Evolutionary conservation across 2,329 filamentous ascomycete genomes (phyloP).

Genomic region (Thielaviopsis ethacetica): DNA sequence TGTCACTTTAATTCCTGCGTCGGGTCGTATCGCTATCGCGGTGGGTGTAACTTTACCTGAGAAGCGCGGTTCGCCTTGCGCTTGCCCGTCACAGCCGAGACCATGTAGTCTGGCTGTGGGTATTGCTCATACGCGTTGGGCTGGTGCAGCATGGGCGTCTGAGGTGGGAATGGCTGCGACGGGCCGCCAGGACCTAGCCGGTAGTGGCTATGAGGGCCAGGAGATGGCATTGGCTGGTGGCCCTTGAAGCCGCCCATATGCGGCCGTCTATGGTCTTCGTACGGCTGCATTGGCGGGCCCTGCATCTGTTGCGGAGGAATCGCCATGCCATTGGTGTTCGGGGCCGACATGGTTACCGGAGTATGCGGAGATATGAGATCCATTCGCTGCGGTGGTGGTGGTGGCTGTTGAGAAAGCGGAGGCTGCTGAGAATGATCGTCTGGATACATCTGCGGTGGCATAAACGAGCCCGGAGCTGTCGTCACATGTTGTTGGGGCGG

Average conservation of each 20-base stretch:
- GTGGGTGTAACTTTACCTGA: constrained; percentile 28
- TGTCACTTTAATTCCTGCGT: background rate
- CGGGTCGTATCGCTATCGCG: background rate
- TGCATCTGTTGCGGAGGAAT: background rate
- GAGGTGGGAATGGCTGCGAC: background rate
- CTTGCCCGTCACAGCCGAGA: constrained; percentile 21
- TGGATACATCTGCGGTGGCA: background rate
- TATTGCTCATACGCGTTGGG: background rate
- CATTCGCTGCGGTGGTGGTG: constrained; percentile 16
- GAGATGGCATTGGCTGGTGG: background rate
- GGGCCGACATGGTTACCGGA: background rate
- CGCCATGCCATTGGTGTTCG: background rate
- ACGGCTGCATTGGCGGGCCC: background rate
- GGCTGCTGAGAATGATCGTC: background rate
- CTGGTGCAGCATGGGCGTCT: constrained; percentile 7
- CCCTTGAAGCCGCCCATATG: background rate
- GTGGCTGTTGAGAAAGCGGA: background rate
- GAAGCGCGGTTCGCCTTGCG: constrained; percentile 50
- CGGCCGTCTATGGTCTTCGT: background rate
- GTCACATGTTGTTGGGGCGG: constrained; percentile 17
- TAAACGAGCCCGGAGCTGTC: background rate
- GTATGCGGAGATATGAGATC: constrained; percentile 2
- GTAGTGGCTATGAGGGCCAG: background rate
- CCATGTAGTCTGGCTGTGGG: background rate
- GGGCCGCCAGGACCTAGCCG: background rate